Conservation (phyloP, 305 asterid species). For the Vinca major region DNA sequence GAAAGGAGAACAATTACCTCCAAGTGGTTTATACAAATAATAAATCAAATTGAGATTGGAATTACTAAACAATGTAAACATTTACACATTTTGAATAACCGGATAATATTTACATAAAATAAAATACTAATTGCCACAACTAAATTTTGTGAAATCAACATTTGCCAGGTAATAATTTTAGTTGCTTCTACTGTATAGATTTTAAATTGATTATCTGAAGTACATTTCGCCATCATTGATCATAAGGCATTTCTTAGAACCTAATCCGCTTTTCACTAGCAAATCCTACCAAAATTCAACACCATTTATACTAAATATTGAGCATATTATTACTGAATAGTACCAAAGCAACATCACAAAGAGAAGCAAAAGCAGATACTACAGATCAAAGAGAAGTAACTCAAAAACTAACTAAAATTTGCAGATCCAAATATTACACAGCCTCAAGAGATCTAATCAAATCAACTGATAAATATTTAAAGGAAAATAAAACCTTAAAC, state of each 20-base stretch:
- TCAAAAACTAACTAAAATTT: not conserved
- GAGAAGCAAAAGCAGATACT: not conserved
- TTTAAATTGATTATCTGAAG: not conserved
- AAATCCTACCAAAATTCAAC: not conserved
- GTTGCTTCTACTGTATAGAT: not conserved
- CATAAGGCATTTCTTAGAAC: not conserved
- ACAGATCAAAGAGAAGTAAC: conserved; percentile 3
- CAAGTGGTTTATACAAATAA: not conserved
- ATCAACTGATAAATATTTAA: not conserved
- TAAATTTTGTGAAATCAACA: not conserved
- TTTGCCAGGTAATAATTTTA: not conserved
- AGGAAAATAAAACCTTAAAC: conserved; percentile 14
- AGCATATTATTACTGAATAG: not conserved
- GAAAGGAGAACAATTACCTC: not conserved
- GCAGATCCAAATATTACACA: conserved; percentile 10
- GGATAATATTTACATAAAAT: not conserved
- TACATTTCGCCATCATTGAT: not conserved
- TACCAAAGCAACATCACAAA: not conserved
- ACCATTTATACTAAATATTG: not conserved
- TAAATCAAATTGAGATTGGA: not conserved
- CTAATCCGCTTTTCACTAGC: not conserved
- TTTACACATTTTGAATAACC: not conserved
- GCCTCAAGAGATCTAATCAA: conserved; percentile 12
- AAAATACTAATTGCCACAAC: not conserved
- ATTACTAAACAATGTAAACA: not conserved